These are phyloP conservation scores for Coemansia erecta DNA, from an alignment of 192 early-diverging fungal genomes.

Conservation along the genomic window DNA sequence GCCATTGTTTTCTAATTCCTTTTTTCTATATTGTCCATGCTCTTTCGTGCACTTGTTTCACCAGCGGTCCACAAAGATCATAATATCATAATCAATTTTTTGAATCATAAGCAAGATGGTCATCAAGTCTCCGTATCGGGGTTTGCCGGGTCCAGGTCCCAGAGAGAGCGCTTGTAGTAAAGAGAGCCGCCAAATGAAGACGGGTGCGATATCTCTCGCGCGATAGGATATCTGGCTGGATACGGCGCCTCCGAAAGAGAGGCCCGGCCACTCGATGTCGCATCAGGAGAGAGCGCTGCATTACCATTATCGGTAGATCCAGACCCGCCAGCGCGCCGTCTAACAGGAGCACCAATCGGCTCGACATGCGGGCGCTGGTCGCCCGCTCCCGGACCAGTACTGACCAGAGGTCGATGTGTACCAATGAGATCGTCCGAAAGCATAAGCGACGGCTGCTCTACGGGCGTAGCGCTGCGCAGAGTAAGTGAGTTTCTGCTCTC, in stretches of 20 bases:
- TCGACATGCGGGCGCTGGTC: slow-evolving; percentile 30
- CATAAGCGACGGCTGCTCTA: slow-evolving; percentile 25
- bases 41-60: no score
- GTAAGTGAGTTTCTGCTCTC: slow-evolving; percentile 16
- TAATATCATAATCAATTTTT: no score
- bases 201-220: slow-evolving; percentile 22
- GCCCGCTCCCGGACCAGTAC: background rate
- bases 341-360: slow-evolving; percentile 42
- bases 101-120: no score
- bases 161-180: slow-evolving; percentile 19
- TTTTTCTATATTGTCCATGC: no score
- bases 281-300: no score
- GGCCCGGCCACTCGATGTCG: no score
- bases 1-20: slow-evolving; percentile 15
- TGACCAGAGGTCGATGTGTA: slow-evolving; percentile 10
- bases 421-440: slow-evolving; percentile 37
- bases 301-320: no score
- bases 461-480: slow-evolving; percentile 29
- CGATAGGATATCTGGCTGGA: slow-evolving; percentile 8
- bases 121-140: no score
- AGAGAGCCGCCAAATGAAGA: slow-evolving; percentile 32
- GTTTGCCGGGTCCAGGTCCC: slow-evolving; percentile 13
- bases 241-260: background rate
- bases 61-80: no score
- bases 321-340: slow-evolving; percentile 15